Evolutionary conservation across 2,329 filamentous ascomycete species (phyloP), one percentile per base, ranked within the genome.

Genomic region (Sphaceloma murrayae): DNA sequence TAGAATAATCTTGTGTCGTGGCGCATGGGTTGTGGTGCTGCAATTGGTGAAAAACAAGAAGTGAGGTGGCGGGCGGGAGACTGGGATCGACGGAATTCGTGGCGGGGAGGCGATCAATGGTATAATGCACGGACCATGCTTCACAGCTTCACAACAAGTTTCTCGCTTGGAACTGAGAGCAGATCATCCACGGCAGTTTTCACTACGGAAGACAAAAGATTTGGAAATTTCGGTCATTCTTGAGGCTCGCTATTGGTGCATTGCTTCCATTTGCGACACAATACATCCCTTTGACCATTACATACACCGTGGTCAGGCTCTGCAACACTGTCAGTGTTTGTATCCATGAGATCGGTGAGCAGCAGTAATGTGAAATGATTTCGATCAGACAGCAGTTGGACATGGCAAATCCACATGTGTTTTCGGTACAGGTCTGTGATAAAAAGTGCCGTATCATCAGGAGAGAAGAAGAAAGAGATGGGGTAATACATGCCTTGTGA

Each of bases 371-470:
- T 14, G 9, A 29, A 10, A 36, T 26, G 34, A 21, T 13, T 27
- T 40, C 22, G 60, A 61, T 84, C 80, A 85, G 80, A 85, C 78
- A 85, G 81, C 80, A 82, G 80, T 85, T 85, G 81, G 77, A 79
- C 77, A 76, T 79, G 77, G 48, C 68, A 61, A 69, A 73, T 83
- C 80, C 72, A 82, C 80, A 85, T 71, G 53, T 57, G 56, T 60
- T 65, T 82, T 85, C 79, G 73, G 82, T 81, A 82, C 81, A 86
- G 82, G 81, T 86, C 81, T 85, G 80, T 85, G 81, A 81, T 72
- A 70, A 73, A 74, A 69, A 65, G 61, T 62, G 61, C 66, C 68
- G 47, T 51, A 53, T 75, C 72, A 73, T 74, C 72, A 74, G 38
- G 29, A 19, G 38, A 45, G 32, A 48, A 49, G 45, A 47, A 30